These are phyloP conservation scores for Neofusicoccum sp. DNA, from an alignment of 2,329 filamentous ascomycete genomes.

Conservation along the genomic window DNA sequence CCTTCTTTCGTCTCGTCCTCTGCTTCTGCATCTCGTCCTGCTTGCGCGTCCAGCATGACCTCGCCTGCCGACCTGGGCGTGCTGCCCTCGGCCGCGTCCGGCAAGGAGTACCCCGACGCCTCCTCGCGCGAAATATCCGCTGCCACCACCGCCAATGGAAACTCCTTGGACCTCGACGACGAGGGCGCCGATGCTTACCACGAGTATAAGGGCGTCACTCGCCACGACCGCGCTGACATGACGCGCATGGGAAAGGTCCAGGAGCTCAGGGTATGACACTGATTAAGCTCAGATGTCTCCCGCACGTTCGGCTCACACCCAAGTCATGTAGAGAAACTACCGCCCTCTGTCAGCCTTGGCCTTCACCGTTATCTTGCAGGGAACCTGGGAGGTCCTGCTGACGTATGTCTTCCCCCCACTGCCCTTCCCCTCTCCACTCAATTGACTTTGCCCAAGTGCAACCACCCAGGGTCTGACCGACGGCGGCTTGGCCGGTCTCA, in stretches of 20 bases:
- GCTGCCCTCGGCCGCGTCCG: background rate
- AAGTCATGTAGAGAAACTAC: slow-evolving; percentile 44
- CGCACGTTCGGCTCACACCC: background rate
- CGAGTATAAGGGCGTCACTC: slow-evolving; percentile 13
- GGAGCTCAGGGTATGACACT: slow-evolving; percentile 43
- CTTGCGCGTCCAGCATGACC: background rate
- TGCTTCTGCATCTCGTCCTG: background rate
- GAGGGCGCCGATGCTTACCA: background rate
- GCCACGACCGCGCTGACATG: slow-evolving; percentile 38
- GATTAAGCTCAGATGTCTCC: background rate
- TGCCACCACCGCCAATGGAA: background rate
- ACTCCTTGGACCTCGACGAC: background rate
- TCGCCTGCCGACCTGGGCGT: background rate
- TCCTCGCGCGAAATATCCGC: background rate
- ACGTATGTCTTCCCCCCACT: slow-evolving; percentile 24
- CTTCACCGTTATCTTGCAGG: slow-evolving; percentile 52
- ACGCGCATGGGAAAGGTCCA: slow-evolving; percentile 51
- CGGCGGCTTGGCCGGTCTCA: slow-evolving; percentile 20
- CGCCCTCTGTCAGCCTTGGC: slow-evolving; percentile 51
- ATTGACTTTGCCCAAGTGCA: background rate
- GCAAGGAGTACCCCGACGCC: background rate
- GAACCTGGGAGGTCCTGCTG: slow-evolving; percentile 54
- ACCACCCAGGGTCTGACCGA: slow-evolving; percentile 17
- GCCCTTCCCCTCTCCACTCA: no score
- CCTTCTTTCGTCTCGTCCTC: background rate